Conservation (phyloP, 768 basidiomycete species). For the Rhodotorula paludigena region DNA sequence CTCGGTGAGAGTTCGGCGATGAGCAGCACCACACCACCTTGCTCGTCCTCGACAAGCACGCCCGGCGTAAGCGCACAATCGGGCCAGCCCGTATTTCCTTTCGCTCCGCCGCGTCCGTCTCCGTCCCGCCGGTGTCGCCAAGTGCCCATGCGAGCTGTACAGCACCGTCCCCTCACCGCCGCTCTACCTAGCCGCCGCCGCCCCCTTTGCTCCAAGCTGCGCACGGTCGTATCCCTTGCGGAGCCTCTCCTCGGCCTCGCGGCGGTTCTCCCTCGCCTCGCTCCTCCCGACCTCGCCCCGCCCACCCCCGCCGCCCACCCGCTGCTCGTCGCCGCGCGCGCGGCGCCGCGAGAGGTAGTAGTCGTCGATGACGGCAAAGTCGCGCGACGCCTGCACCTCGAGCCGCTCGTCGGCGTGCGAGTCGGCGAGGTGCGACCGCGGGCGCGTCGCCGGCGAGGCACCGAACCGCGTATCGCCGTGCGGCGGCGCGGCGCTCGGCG, state of each 20-base stretch:
- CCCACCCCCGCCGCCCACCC: not conserved
- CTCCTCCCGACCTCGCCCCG: not conserved
- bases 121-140: too few relatives aligned
- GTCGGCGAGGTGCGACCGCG: constrained; percentile 4
- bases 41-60: too few relatives aligned
- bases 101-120: too few relatives aligned
- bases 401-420: constrained; percentile 5
- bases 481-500: too few relatives aligned
- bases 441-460: not conserved
- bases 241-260: constrained; percentile 17
- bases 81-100: too few relatives aligned
- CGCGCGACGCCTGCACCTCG: constrained; percentile 10
- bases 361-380: constrained; percentile 20
- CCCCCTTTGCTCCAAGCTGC: not conserved
- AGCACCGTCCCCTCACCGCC: too few relatives aligned
- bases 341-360: constrained; percentile 5
- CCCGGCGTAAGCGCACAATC: too few relatives aligned
- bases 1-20: too few relatives aligned
- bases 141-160: too few relatives aligned
- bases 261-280: not conserved
- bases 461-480: too few relatives aligned
- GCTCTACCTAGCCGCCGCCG: not conserved
- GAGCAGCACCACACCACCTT: too few relatives aligned
- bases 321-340: not conserved
- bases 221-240: constrained; percentile 9